phyloP scores from a whole-genome alignment of 495 filamentous ascomycete species.

The Wilcoxina mikolae region DNA sequence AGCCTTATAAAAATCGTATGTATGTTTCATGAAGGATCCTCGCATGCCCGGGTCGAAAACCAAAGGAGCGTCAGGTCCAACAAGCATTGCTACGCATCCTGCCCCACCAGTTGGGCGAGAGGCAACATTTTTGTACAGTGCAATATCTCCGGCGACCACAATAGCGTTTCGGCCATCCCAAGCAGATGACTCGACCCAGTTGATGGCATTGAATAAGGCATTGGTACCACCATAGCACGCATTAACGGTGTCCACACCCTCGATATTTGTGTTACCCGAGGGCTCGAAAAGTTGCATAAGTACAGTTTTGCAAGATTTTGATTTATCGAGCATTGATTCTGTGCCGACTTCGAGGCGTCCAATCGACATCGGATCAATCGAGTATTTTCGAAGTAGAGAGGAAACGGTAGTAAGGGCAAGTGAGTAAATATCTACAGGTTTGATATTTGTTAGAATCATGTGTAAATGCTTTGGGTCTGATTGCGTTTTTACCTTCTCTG shows the following conservation, averaged over 20 bases:
- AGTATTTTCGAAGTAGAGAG: slow-evolving; percentile 82
- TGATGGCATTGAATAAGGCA: slow-evolving; percentile 88
- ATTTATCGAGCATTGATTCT: slow-evolving; percentile 97
- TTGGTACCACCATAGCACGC: slow-evolving; percentile 98
- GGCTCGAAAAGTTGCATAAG: slow-evolving; percentile 93
- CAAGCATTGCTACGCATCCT: slow-evolving; percentile 82
- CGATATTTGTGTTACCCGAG: slow-evolving; percentile 83
- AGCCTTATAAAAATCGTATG: slow-evolving; percentile 99
- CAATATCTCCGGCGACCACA: slow-evolving; percentile 92
- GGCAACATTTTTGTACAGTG: slow-evolving; percentile 90
- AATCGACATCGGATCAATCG: slow-evolving; percentile 75
- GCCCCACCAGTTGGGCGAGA: slow-evolving; percentile 92
- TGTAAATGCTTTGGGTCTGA: neutral
- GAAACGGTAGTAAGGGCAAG: slow-evolving; percentile 77
- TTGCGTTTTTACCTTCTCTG: slow-evolving; percentile 72
- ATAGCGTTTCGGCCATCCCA: slow-evolving; percentile 95
- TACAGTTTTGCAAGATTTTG: slow-evolving; percentile 99
- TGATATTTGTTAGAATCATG: too few species aligned
- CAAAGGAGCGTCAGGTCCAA: slow-evolving; percentile 84
- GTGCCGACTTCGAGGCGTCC: slow-evolving; percentile 95
- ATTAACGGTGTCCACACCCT: slow-evolving; percentile 92
- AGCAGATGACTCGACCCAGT: slow-evolving; percentile 95
- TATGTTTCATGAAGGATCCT: slow-evolving; percentile 73
- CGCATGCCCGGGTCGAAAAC: slow-evolving; percentile 84
- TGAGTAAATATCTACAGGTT: slow-evolving; percentile 88